Evolutionary conservation across 2,329 filamentous ascomycete genomes (phyloP).

Genomic region (Grosmannia serpens): DNA sequence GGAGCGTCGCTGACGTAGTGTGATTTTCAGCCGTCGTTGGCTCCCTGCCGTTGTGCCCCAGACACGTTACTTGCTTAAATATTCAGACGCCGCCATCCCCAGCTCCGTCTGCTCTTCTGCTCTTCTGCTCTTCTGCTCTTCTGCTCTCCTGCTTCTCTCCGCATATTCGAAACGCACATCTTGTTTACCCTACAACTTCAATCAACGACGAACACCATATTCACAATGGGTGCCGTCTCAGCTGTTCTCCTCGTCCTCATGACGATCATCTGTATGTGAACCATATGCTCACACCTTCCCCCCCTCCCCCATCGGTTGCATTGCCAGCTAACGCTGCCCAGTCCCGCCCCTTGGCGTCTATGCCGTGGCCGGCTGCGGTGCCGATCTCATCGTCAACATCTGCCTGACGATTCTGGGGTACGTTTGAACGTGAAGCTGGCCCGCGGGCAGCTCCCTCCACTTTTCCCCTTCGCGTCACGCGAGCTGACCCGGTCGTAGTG

Average conservation of each 20-base stretch:
- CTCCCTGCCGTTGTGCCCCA: background rate
- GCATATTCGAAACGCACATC: background rate
- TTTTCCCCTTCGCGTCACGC: background rate
- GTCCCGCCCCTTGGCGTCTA: slow-evolving; percentile 57
- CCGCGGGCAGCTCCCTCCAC: too few relatives aligned
- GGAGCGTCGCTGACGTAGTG: slow-evolving; percentile 7
- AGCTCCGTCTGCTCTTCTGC: background rate
- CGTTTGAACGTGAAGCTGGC: slow-evolving; percentile 14
- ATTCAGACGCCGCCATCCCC: background rate
- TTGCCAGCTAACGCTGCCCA: slow-evolving; percentile 18
- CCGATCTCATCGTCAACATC: slow-evolving; percentile 56
- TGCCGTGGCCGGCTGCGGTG: slow-evolving; percentile 52
- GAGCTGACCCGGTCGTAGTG: slow-evolving; percentile 28
- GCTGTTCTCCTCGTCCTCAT: slow-evolving; percentile 38
- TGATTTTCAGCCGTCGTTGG: background rate
- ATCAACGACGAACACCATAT: background rate
- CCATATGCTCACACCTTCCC: background rate
- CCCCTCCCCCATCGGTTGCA: background rate
- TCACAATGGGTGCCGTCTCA: slow-evolving; percentile 36
- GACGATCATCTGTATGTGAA: slow-evolving; percentile 38
- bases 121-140: background rate
- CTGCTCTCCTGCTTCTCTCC: slow-evolving; percentile 1
- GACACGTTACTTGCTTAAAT: background rate
- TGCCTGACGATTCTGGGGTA: slow-evolving; percentile 53
- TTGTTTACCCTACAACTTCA: background rate